These are phyloP conservation scores for Globisporangium viniferum DNA, from an alignment of 352 stramenopile species.

Conservation along the genomic window DNA sequence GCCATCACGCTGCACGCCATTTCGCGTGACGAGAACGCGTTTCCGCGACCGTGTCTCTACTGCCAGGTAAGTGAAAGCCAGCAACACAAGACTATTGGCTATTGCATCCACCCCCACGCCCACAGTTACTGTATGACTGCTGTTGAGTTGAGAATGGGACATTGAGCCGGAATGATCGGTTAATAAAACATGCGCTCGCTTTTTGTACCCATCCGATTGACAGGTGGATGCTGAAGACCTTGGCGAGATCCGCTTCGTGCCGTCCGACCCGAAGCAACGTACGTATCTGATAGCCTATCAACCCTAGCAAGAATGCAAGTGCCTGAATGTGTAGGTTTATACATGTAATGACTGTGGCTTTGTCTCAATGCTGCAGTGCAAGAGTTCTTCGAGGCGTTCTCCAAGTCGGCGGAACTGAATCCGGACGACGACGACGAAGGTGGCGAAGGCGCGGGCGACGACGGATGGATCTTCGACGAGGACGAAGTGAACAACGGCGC, in stretches of 20 bases:
- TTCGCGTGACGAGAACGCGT: constrained; percentile 59
- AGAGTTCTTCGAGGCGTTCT: constrained; percentile 73
- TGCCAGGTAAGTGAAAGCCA: constrained; percentile 41
- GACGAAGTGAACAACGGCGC: constrained; percentile 71
- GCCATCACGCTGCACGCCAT: constrained; percentile 74
- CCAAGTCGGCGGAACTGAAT: constrained; percentile 82
- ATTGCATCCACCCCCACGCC: too few relatives aligned
- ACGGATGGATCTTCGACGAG: constrained; percentile 82
- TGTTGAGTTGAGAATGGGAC: too few relatives aligned
- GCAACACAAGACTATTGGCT: too few relatives aligned
- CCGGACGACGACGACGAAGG: constrained; percentile 65
- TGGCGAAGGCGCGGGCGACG: constrained; percentile 37
- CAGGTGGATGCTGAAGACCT: constrained; percentile 66
- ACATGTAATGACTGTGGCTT: background rate
- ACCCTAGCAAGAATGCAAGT: too few relatives aligned
- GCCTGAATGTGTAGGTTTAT: background rate
- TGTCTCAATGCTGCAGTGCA: constrained; percentile 42
- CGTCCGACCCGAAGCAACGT: constrained; percentile 59
- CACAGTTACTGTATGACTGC: too few relatives aligned
- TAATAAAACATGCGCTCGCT: background rate
- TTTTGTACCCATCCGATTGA: background rate
- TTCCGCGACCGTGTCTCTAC: constrained; percentile 71
- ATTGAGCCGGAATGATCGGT: background rate
- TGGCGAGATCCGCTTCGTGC: constrained; percentile 75
- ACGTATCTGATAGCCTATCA: constrained; percentile 15